These are phyloP conservation scores for Candida easanensis DNA, from an alignment of 805 yeast genomes.

Conservation along the genomic window DNA sequence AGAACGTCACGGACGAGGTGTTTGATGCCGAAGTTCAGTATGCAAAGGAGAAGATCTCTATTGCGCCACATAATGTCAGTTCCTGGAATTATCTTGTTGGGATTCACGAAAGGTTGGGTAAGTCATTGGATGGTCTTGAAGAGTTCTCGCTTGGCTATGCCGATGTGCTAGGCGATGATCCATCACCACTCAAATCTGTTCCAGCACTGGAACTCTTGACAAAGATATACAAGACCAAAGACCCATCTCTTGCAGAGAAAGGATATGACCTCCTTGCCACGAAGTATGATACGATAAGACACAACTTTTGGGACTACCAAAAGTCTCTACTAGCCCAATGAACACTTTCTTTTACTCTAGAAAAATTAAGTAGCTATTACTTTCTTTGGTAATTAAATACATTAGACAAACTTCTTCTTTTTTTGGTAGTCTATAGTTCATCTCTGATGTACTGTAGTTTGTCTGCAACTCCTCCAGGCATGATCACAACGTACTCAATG, in stretches of 20 bases:
- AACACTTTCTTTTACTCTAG: too few relatives aligned
- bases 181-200: constrained; percentile 38
- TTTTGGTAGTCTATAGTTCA: constrained; percentile 20
- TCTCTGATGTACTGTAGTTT: constrained; percentile 19
- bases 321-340: constrained; percentile 15
- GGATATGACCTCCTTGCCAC: constrained; percentile 51
- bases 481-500: constrained; percentile 46
- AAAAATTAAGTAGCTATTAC: too few relatives aligned
- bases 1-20: constrained; percentile 15
- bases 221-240: constrained; percentile 36
- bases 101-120: constrained; percentile 34
- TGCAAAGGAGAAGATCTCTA: constrained; percentile 44
- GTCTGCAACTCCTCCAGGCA: constrained; percentile 37
- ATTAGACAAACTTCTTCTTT: too few relatives aligned
- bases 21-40: constrained; percentile 51
- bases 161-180: constrained; percentile 20
- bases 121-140: constrained; percentile 38
- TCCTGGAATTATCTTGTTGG: constrained; percentile 84
- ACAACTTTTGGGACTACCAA: constrained; percentile 58
- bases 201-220: constrained; percentile 66
- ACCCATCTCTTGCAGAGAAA: constrained; percentile 34
- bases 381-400: too few relatives aligned
- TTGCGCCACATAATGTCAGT: constrained; percentile 79
- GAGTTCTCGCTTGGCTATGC: constrained; percentile 45
- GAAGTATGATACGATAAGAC: constrained; percentile 60